Evolutionary conservation across 208 protist genomes (phyloP), one percentile per base, ranked within the genome.

Genomic region (Wallacemonas sp.): DNA sequence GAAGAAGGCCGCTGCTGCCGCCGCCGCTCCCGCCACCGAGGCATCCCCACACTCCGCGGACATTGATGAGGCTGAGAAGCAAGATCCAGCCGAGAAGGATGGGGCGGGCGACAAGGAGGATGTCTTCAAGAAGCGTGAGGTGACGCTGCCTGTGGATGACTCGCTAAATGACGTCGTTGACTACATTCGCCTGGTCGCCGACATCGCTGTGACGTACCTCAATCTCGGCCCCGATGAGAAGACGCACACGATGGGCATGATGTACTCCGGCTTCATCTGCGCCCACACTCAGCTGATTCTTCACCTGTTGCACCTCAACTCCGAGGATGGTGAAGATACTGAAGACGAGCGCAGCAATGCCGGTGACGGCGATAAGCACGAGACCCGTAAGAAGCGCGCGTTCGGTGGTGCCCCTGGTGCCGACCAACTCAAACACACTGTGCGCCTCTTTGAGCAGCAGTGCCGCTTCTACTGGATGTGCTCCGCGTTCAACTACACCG

Each of bases 121-220:
- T 58, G 52, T 39, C 16, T 58, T 58, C 52, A 61, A 58, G 24
- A 54, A 66, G 41, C 33, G 47, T 19, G 52, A 44, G 23, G 56
- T 72, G 16, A 46, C 21, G 1, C 58, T 77, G 4, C 65, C 60
- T 17, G 24, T 71, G n/a, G 52, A 62, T 34, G 21, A 62, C 41
- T 11, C 27, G 23, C 49, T 77, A 12, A 44, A 41, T 1, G 46
- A 61, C n/a, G 38, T 72, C 23, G 32, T 72, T 30, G 61, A 65
- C 44, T 72, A 63, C 60, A 43, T 38, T 9, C 54, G 72, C 2
- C 38, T 72, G 64, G 41, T 70, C 16, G 43, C 38, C 11, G 65
- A 72, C 55, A 72, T 68, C 39, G 65, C 71, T 8, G 48, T 67
- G 32, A 58, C 65, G 9, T 68, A 72, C 65, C 49, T 72, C 61